Base-by-base conservation (phyloP, 306 rosid genomes). In the Trifolium dubium region DNA sequence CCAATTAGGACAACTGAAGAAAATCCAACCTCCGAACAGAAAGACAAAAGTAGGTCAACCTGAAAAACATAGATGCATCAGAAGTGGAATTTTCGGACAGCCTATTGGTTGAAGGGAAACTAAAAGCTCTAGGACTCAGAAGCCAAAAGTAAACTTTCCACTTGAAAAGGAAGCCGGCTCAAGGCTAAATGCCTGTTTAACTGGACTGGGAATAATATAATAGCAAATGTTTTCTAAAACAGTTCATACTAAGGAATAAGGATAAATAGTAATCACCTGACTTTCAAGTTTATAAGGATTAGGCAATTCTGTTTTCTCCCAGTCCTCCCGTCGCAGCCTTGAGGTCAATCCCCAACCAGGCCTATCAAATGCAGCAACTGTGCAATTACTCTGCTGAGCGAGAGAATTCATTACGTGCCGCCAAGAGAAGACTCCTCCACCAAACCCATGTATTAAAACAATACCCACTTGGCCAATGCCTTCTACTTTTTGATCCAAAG, bases 361-460 rank as follows among this genome's bases (percentile, higher is more conserved):
- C 71, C 99, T 86, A 72, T 92, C 99, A 76, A 90, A 92, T 73
- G 98, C 97, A 67, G 96, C 96, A 64, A 95, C 98, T 2, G 85
- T 70, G 73, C 97, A 90, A 74, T 93, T 89, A 66, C 88, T 85
- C 78, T 92, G 92, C 85, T 85, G 79, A 49, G 97, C 89, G 53
- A 95, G 83, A 54, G 83, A 72, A 62, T 91, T 94, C 98, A 92
- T 90, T 65, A 95, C 89, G 83, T 95, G 96, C 81, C 99, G 90
- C 99, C 99, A 95, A 30, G 98, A 92, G 84, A 95, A 95, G 79
- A 92, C 96, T 18, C 99, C 99, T 68, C 99, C 99, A 51, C 98
- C 99, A 77, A 95, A 95, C 65, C 99, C 99, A 62, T 95, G 99
- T 62, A 95, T 90, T 72, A 95, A 77, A 69, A 95, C 88, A 78